These are phyloP conservation scores for Pseudogymnoascus sp. DNA, from an alignment of 2,329 filamentous ascomycete genomes.

Conservation along the genomic window DNA sequence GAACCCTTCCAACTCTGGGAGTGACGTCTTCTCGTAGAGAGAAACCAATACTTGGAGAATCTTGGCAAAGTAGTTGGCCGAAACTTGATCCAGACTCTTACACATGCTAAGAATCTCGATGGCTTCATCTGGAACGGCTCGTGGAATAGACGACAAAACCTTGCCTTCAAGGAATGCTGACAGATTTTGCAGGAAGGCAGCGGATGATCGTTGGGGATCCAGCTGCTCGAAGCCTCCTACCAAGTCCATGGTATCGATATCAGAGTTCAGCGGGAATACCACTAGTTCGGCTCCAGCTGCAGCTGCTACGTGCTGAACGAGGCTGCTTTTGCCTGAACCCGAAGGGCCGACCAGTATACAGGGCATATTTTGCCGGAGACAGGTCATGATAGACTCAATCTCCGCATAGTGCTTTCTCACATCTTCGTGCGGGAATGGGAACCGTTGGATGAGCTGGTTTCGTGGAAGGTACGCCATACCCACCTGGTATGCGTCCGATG, in stretches of 20 bases:
- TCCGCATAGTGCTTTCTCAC: constrained; percentile 54
- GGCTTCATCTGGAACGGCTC: constrained; percentile 38
- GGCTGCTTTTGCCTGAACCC: constrained; percentile 76
- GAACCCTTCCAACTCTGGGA: constrained; percentile 26
- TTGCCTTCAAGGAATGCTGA: constrained; percentile 44
- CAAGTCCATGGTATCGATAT: constrained; percentile 94
- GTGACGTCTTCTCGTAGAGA: constrained; percentile 33
- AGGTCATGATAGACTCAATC: constrained; percentile 80
- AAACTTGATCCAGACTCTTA: constrained; percentile 21
- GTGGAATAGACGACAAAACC: constrained; percentile 42
- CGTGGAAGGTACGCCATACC: constrained; percentile 66
- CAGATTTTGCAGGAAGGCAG: constrained; percentile 49
- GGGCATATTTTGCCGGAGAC: constrained; percentile 78
- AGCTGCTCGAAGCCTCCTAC: constrained; percentile 95
- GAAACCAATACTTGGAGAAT: constrained; percentile 29
- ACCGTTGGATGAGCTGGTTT: constrained; percentile 45
- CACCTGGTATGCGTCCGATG: constrained; percentile 61
- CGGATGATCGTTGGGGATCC: constrained; percentile 68
- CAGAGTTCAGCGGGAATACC: constrained; percentile 83
- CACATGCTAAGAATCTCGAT: constrained; percentile 46
- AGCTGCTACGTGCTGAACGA: constrained; percentile 75
- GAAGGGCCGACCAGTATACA: constrained; percentile 81
- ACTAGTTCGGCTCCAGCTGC: constrained; percentile 67
- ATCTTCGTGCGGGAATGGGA: constrained; percentile 44
- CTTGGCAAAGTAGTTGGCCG: constrained; percentile 20